Evolutionary conservation across 2,329 filamentous ascomycete genomes (phyloP).

Genomic region (Madurella mycetomatis): DNA sequence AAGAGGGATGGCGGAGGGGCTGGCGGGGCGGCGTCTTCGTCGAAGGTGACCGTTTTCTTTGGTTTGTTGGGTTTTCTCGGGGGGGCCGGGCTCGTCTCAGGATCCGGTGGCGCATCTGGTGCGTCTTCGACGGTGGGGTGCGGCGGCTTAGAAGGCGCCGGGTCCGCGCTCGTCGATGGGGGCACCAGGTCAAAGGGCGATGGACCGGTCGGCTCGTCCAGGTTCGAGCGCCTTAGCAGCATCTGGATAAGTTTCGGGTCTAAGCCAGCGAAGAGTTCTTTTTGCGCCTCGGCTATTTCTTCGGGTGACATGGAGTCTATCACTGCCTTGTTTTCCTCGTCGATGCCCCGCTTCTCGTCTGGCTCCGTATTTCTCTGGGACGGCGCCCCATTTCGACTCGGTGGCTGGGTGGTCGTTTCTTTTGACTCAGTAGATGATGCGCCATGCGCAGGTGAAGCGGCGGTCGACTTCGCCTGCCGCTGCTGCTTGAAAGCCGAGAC

Average conservation of each 20-base stretch:
- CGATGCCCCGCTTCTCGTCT: constrained; percentile 68
- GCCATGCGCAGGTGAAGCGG: constrained; percentile 18
- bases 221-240: constrained; percentile 69
- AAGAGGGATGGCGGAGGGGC: constrained; percentile 41
- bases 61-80: constrained; percentile 13
- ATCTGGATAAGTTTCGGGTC: constrained; percentile 72
- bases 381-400: constrained; percentile 13
- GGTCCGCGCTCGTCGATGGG: constrained; percentile 6
- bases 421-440: constrained; percentile 1
- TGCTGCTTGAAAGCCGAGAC: constrained; percentile 78
- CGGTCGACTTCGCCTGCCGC: constrained; percentile 35
- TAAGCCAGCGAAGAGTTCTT: constrained; percentile 74
- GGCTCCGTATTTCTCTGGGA: constrained; percentile 32
- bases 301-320: constrained; percentile 73
- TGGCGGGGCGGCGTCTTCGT: constrained; percentile 41
- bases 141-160: constrained; percentile 23
- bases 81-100: constrained; percentile 16
- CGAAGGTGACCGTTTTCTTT: constrained; percentile 34
- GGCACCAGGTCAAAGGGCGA: constrained; percentile 39
- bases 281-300: constrained; percentile 75
- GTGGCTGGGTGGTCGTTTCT: constrained; percentile 4
- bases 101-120: constrained; percentile 1
- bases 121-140: constrained; percentile 36
- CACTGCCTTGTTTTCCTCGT: constrained; percentile 72
- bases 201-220: constrained; percentile 61